phyloP scores from a whole-genome alignment of 306 rosid species.

The Gleditsia sinensis region DNA sequence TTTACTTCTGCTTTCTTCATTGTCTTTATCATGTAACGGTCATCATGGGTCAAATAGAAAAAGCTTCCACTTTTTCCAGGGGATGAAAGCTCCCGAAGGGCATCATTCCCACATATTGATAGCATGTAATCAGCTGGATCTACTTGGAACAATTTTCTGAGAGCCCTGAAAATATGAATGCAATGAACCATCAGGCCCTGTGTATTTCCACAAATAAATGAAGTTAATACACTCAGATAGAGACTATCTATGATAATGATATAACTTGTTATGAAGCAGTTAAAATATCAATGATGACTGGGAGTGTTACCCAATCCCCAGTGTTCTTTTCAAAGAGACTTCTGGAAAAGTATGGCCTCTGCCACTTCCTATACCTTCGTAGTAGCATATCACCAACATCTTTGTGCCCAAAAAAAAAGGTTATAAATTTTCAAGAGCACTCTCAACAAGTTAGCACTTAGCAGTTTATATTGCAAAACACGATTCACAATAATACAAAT shows the following conservation, averaged over 20 bases:
- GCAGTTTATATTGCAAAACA: constrained; percentile 22
- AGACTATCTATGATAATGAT: neutral
- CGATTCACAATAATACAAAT: neutral
- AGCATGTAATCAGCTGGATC: constrained; percentile 99
- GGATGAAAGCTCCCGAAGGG: constrained; percentile 95
- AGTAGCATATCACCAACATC: constrained; percentile 15
- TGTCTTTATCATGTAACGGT: constrained; percentile 98
- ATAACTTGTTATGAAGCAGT: constrained; percentile 17
- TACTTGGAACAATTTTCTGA: constrained; percentile 90
- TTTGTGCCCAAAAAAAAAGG: neutral
- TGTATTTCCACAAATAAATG: neutral
- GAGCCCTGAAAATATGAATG: constrained; percentile 67
- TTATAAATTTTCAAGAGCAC: constrained; percentile 16
- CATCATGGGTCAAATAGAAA: constrained; percentile 93
- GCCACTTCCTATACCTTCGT: neutral
- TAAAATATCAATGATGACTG: neutral
- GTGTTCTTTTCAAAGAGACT: neutral
- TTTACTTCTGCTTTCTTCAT: constrained; percentile 93
- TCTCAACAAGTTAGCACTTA: constrained; percentile 9
- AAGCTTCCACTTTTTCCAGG: constrained; percentile 99
- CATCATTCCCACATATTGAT: constrained; percentile 94
- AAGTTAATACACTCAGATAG: neutral
- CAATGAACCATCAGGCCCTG: constrained; percentile 24
- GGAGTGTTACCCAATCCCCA: neutral
- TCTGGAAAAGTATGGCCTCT: neutral